phyloP scores from a whole-genome alignment of 345 rosid species.

The Eucalyptus sp. region DNA sequence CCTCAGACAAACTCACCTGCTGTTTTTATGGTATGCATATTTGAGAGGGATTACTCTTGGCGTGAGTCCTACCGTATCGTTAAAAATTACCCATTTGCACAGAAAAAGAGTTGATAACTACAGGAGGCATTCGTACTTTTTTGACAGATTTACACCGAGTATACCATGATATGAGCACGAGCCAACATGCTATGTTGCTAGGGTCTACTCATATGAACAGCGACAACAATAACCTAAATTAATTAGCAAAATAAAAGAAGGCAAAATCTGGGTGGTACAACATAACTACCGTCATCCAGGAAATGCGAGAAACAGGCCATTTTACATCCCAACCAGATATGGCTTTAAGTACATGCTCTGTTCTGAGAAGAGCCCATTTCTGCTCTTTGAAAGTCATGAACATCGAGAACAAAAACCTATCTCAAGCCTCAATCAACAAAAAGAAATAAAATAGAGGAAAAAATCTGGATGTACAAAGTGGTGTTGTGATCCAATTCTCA shows the following conservation, averaged over 20 bases:
- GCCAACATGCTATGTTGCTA: too few relatives aligned
- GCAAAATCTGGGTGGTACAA: neutral
- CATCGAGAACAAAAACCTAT: neutral
- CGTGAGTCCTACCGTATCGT: neutral
- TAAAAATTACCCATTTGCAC: neutral
- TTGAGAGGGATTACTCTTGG: too few relatives aligned
- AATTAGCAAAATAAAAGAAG: neutral
- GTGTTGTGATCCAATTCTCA: neutral
- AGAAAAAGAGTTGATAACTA: neutral
- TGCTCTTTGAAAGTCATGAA: neutral
- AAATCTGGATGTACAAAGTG: neutral
- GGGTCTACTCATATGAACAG: too few relatives aligned
- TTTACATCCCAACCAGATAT: neutral
- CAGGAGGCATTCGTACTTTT: neutral
- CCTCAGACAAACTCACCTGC: too few relatives aligned
- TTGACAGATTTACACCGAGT: too few relatives aligned
- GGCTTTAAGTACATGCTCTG: neutral
- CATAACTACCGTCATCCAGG: neutral
- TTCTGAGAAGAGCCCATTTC: neutral
- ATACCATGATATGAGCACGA: too few relatives aligned
- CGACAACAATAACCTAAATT: too few relatives aligned
- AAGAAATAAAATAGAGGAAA: neutral
- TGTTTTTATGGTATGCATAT: too few relatives aligned
- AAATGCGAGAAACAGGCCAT: neutral
- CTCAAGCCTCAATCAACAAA: neutral